Evolutionary conservation across 2,329 filamentous ascomycete species (phyloP).

Genomic region (Emericellopsis atlantica): DNA sequence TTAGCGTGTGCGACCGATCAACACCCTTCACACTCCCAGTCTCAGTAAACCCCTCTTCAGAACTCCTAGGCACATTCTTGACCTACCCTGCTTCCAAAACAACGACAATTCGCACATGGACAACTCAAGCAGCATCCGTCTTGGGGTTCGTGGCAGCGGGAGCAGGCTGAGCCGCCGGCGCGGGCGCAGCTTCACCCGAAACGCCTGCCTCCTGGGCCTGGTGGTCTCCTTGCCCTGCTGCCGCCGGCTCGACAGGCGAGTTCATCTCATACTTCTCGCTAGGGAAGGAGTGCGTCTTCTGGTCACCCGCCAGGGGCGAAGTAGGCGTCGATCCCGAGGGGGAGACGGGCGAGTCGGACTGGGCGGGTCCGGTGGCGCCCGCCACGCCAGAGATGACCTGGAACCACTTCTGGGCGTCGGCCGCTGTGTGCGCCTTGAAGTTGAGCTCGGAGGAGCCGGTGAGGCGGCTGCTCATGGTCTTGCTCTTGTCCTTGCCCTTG

Average conservation of each 20-base stretch:
- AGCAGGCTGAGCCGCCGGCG: neutral
- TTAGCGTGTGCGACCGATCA: no score
- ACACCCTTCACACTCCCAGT: no score
- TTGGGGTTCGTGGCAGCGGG: neutral
- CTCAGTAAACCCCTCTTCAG: no score
- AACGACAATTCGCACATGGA: no score
- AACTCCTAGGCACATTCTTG: no score
- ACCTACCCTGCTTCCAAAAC: no score
- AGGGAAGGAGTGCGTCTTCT: slow-evolving; percentile 2
- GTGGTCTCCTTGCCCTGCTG: slow-evolving; percentile 9
- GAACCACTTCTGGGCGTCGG: slow-evolving; percentile 79
- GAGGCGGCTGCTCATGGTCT: slow-evolving; percentile 69
- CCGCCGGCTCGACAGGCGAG: slow-evolving; percentile 3
- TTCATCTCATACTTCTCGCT: slow-evolving; percentile 7
- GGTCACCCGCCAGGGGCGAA: slow-evolving; percentile 10
- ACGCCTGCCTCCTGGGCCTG: slow-evolving; percentile 35
- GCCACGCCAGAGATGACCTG: slow-evolving; percentile 53
- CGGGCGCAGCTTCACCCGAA: slow-evolving; percentile 9
- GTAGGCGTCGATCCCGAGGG: slow-evolving; percentile 14
- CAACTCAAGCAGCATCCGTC: neutral
- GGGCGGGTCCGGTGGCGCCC: slow-evolving; percentile 30
- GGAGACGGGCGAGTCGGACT: slow-evolving; percentile 11
- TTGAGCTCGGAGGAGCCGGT: slow-evolving; percentile 66
- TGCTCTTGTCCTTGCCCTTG: slow-evolving; percentile 86
- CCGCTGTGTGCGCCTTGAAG: slow-evolving; percentile 77